Base-by-base conservation (phyloP, 169 alveolate genomes). In the Plasmodium fragile region DNA sequence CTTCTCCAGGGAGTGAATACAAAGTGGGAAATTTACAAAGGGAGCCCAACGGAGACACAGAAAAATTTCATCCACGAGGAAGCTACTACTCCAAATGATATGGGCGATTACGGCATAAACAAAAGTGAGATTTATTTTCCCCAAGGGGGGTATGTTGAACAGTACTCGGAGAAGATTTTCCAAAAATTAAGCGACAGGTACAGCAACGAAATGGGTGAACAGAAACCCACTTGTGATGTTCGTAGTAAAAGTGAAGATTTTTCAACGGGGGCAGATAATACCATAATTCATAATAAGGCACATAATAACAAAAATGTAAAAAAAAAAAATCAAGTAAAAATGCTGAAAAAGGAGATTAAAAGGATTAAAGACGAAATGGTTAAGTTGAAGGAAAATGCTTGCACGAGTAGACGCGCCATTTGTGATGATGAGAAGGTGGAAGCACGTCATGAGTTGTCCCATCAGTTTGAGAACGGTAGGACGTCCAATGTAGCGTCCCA, bases 311-410 rank as follows among this genome's bases (percentile, higher is more conserved):
- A 83, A 83, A 83, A 83, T 39, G 41, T 16, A 36, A 83, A 83
- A 59, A 77, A 87, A 72, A 87, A 53, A 28, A 87, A 87, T 78
- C 65, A 87, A 77, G 90, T 87, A 45, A 87, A 87, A 87, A 59
- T 2, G 36, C 53, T 87, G 52, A 87, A 87, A 55, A 87, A 30
- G 39, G 93, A 87, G 72, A 77, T 87, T 78, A 87, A 87, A 55
- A 87, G 81, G 69, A 87, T 87, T 43, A 87, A 87, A 78, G 82
- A 87, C 49, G 93, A 87, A 65, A 87, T 87, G 93, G 72, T 87
- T 55, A 87, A 87, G 45, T 55, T 87, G 43, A 78, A 75, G 41
- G 90, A 87, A 55, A 87, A 30, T 53, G 71, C 49, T 69, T 73
- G 16, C 16, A 52, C 59, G 10, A 41, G 79, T 45, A 84, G 41